Conservation (phyloP, 345 rosid species). For the Raphanus raphanistrum region DNA sequence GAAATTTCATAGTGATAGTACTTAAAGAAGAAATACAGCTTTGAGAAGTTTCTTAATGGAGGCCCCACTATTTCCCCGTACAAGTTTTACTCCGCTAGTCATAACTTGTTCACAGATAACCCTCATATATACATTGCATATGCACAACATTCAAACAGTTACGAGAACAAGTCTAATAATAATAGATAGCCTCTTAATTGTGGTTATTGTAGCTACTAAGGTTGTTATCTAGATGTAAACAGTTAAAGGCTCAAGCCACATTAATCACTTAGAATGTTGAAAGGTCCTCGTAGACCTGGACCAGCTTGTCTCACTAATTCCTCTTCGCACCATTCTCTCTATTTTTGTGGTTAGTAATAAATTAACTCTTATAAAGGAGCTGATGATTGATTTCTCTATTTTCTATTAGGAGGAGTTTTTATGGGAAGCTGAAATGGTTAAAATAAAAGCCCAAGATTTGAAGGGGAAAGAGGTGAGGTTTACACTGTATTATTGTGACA, state of each 20-base stretch:
- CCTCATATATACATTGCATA: background rate
- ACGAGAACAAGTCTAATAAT: background rate
- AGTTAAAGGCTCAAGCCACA: slow-evolving; percentile 14
- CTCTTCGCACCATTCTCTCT: slow-evolving; percentile 6
- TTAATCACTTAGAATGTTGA: slow-evolving; percentile 17
- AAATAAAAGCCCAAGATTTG: slow-evolving; percentile 96
- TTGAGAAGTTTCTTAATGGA: slow-evolving; percentile 1
- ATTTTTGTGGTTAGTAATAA: slow-evolving; percentile 16
- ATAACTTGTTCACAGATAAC: slow-evolving; percentile 11
- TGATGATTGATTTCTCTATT: slow-evolving; percentile 21
- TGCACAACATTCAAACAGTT: too few relatives aligned
- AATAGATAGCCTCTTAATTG: slow-evolving; percentile 6
- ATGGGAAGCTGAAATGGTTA: slow-evolving; percentile 96
- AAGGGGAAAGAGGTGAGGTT: slow-evolving; percentile 94
- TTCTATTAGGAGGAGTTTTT: slow-evolving; percentile 86
- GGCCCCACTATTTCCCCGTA: background rate
- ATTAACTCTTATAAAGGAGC: slow-evolving; percentile 11
- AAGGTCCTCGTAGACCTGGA: slow-evolving; percentile 13
- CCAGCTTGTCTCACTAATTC: slow-evolving; percentile 19
- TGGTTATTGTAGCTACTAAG: slow-evolving; percentile 20
- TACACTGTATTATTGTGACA: slow-evolving; percentile 23
- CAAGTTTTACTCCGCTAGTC: background rate
- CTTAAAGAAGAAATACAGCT: background rate
- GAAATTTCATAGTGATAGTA: background rate
- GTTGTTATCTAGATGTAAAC: slow-evolving; percentile 13